Conservation (phyloP, 257 asterid genomes). For the Petunia axillaris region DNA sequence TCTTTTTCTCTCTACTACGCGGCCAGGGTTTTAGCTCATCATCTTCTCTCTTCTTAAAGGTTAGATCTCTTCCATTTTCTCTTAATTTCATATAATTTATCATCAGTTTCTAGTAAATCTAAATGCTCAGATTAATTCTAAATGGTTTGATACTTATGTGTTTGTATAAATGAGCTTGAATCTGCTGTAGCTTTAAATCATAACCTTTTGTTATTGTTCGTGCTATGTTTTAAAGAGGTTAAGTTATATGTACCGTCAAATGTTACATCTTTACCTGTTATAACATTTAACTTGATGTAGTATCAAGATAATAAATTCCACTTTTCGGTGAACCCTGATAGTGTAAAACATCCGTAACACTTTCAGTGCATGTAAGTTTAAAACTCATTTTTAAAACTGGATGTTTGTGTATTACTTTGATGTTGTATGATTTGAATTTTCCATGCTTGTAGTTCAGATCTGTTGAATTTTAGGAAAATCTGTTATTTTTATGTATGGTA, state of each 20-base stretch:
- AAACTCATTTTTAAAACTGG: too few relatives aligned
- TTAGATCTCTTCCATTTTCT: background rate
- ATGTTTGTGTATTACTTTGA: background rate
- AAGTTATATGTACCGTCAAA: too few relatives aligned
- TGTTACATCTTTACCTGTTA: too few relatives aligned
- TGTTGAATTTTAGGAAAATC: background rate
- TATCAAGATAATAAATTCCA: too few relatives aligned
- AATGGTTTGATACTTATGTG: background rate
- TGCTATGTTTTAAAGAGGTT: too few relatives aligned
- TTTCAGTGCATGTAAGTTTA: too few relatives aligned
- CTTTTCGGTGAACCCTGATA: too few relatives aligned
- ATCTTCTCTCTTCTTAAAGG: background rate
- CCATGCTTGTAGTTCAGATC: background rate
- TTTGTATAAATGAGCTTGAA: background rate
- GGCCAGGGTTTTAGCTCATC: constrained; percentile 6
- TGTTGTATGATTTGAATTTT: background rate
- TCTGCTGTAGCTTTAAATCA: background rate
- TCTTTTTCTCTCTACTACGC: background rate
- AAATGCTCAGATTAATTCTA: background rate
- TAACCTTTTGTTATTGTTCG: background rate
- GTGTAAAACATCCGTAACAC: too few relatives aligned
- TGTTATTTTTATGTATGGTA: background rate
- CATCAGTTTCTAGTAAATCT: background rate
- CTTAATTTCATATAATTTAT: background rate
- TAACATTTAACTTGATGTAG: too few relatives aligned